Base-by-base conservation (phyloP, 2,329 filamentous ascomycete genomes). In the Epichloe sp. region DNA sequence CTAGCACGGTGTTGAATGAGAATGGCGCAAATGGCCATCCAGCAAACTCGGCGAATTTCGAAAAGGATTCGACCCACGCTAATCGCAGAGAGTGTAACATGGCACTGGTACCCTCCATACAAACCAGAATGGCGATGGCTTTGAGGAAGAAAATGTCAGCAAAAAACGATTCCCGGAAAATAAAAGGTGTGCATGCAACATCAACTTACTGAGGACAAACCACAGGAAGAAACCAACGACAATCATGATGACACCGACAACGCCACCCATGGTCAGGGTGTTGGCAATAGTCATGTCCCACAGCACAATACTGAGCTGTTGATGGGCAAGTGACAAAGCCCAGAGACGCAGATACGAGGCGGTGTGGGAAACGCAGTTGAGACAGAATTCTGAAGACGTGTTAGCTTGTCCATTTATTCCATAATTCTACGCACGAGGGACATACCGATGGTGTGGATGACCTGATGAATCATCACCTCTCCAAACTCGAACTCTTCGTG, bases 311-410 rank as follows among this genome's bases (percentile, higher is more conserved):
- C 88, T 95, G 54, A 98, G 83, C 77, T 97, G 93, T 68, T 98
- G 93, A 75, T 98, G 93, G 35, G 93, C 93, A 54, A 98, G 83
- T 2, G 93, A 98, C 60, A 98, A 71, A 35, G 93, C 93, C 93
- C 93, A 98, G 44, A 98, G 86, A 75, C 93, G 93, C 46, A 98
- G 85, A 71, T 98, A 98, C 1, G 93, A 98, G 4, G 93, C 93
- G 4, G 94, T 98, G 72, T 98, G 93, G 34, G 93, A 98, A 56
- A 98, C 91, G 68, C 91, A 97, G 76, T 98, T 98, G 61, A 98
- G 78, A 66, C 93, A 98, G 75, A 98, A 98, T 77, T 98, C 88
- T 89, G 58, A 4, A 7, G 34, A 15, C 26, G 14, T 35, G 55
- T 72, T 64, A 73, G 65, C 26, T 38, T 21, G 19, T 31, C 8